Evolutionary conservation across 176 grass and related monocot genomes (phyloP).

Genomic region (Chloris gayana): DNA sequence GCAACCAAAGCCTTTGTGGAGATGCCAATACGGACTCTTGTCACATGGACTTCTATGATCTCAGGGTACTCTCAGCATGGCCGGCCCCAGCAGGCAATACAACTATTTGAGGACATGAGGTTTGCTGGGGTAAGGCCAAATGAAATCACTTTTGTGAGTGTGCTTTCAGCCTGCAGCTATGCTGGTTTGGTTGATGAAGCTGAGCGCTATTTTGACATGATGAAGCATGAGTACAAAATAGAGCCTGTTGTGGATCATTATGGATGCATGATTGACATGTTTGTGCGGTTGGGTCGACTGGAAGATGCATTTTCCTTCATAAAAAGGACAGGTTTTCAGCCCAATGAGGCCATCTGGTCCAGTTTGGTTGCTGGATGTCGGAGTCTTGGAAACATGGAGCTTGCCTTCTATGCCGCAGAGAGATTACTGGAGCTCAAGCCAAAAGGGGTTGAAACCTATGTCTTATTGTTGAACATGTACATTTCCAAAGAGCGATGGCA

Average conservation of each 20-base stretch:
- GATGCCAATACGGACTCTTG: conserved; percentile 65
- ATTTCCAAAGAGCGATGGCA: conserved; percentile 69
- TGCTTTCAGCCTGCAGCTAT: conserved; percentile 87
- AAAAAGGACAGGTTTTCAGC: conserved; percentile 50
- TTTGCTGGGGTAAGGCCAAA: conserved; percentile 66
- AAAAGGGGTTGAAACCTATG: conserved; percentile 73
- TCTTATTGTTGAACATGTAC: conserved; percentile 87
- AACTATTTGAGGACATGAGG: conserved; percentile 88
- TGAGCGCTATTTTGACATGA: conserved; percentile 72
- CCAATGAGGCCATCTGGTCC: conserved; percentile 85
- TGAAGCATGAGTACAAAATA: conserved; percentile 73
- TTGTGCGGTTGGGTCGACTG: conserved; percentile 65
- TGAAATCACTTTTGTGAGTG: conserved; percentile 78
- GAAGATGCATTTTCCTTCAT: conserved; percentile 83
- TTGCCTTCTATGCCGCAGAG: conserved; percentile 79
- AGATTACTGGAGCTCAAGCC: conserved; percentile 71
- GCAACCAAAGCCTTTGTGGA: conserved; percentile 77
- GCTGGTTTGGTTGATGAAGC: conserved; percentile 69
- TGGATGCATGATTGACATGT: conserved; percentile 89
- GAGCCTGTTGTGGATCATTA: conserved; percentile 72
- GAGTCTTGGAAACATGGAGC: conserved; percentile 73
- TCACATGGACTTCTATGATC: conserved; percentile 94
- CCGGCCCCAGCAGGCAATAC: conserved; percentile 64
- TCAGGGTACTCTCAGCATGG: conserved; percentile 85
- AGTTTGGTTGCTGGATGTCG: conserved; percentile 86